A percentile compares a stretch with the other conserved stretches of the same genome.
Conservation (phyloP, 495 filamentous ascomycete genomes). For the Aspergillus affinis region DNA sequence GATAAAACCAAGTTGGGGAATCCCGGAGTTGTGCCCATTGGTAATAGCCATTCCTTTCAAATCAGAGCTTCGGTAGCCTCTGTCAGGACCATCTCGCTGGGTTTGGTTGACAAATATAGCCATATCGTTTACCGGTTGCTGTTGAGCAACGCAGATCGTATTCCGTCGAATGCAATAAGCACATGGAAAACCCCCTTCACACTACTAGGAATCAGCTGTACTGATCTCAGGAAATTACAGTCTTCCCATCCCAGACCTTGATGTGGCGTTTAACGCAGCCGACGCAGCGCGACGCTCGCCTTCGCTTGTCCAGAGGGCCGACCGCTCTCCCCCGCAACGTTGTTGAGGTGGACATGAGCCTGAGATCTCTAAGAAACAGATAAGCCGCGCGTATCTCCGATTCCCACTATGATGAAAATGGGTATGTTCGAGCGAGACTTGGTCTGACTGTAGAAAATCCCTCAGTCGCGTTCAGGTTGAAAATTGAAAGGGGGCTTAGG, state of each 20-base stretch:
- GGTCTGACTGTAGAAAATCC: no score
- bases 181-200: slow-evolving; percentile 16
- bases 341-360: no score
- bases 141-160: slow-evolving; percentile 10
- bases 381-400: background rate
- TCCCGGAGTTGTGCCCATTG: no score
- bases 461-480: no score
- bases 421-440: slow-evolving; percentile 1
- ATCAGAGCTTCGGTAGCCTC: no score
- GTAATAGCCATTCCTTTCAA: no score
- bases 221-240: background rate
- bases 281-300: slow-evolving; percentile 9
- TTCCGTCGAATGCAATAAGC: slow-evolving; percentile 6
- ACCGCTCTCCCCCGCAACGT: slow-evolving; percentile 5
- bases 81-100: slow-evolving; percentile 2
- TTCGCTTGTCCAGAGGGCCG: slow-evolving; percentile 17
- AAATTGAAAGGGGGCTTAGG: no score
- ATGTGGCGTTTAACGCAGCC: slow-evolving; percentile 15
- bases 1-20: no score
- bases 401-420: slow-evolving; percentile 5
- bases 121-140: slow-evolving; percentile 6
- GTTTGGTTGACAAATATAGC: slow-evolving; percentile 16
- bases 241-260: slow-evolving; percentile 11
- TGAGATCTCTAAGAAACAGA: no score
- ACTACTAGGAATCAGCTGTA: slow-evolving; percentile 10